Conservation (phyloP, 495 filamentous ascomycete species). For the Trichoderma erinaceum region DNA sequence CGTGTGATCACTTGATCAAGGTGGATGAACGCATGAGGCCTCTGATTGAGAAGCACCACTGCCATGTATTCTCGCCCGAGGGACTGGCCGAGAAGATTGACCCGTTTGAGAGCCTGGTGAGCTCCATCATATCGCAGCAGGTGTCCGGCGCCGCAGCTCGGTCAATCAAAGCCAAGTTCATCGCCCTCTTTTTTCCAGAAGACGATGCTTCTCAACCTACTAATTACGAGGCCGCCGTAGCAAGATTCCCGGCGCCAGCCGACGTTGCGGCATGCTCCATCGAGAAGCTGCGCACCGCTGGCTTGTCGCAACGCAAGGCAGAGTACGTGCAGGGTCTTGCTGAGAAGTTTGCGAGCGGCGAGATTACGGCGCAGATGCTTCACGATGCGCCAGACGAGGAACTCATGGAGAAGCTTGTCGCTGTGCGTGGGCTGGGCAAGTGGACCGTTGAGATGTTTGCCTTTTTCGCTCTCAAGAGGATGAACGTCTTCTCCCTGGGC, state of each 20-base stretch:
- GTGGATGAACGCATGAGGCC: constrained; percentile 67
- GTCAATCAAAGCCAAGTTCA: constrained; percentile 79
- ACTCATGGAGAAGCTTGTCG: constrained; percentile 70
- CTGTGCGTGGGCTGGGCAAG: constrained; percentile 76
- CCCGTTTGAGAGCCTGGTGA: constrained; percentile 75
- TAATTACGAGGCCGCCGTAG: constrained; percentile 21
- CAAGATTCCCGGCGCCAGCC: constrained; percentile 66
- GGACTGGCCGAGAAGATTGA: constrained; percentile 79
- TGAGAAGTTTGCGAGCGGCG: constrained; percentile 67
- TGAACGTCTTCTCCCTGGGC: constrained; percentile 88
- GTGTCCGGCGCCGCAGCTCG: constrained; percentile 87
- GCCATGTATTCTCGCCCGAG: constrained; percentile 71
- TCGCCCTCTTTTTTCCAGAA: constrained; percentile 58
- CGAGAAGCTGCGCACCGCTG: constrained; percentile 67
- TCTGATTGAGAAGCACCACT: constrained; percentile 69
- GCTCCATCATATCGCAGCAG: constrained; percentile 91
- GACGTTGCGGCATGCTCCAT: constrained; percentile 58
- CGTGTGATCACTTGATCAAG: constrained; percentile 67
- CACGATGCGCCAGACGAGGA: constrained; percentile 77
- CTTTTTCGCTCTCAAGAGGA: constrained; percentile 81
- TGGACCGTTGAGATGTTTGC: constrained; percentile 99
- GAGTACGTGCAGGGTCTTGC: constrained; percentile 87
- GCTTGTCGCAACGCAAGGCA: constrained; percentile 85
- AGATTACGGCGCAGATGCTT: constrained; percentile 69
- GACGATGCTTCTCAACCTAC: constrained; percentile 8